Base-by-base conservation (phyloP, 73 alveolate genomes). In the Durusdinium trenchii region DNA sequence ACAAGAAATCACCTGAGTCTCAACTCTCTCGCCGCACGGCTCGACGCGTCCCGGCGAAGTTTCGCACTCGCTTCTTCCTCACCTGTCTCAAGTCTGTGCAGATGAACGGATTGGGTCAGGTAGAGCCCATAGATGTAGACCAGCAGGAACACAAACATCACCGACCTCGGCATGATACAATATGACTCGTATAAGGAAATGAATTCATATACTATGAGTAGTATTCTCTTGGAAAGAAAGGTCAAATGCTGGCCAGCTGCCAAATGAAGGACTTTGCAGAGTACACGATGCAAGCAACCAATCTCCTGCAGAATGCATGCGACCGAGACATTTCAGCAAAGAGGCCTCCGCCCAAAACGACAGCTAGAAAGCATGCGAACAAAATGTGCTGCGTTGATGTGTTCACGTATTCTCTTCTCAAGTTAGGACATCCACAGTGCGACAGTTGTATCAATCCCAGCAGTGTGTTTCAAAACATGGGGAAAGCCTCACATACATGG, bases 181-280 rank as follows among this genome's bases (percentile, higher is more conserved):
- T n/a, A n/a, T n/a, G n/a, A n/a, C n/a, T n/a, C n/a, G n/a, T n/a
- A n/a, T n/a, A n/a, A n/a, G n/a, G n/a, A n/a, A n/a, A n/a, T n/a
- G n/a, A n/a, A n/a, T n/a, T n/a, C n/a, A n/a, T n/a, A n/a, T n/a
- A n/a, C n/a, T n/a, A n/a, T n/a, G n/a, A n/a, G n/a, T n/a, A n/a
- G n/a, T n/a, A n/a, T n/a, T n/a, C n/a, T 73, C 52, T 73, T 1
- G 14, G 30, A 36, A 18, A 6, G 32, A 12, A 32, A 73, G 28
- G 40, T 28, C 32, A 57, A 12, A 64, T 23, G 9, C 9, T 12
- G 3, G 76, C 75, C 6, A 51, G 94, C 40, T 23, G 45, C 98
- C 98, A 91, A 69, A 91, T 91, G 98, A 91, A 91, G 87, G 98
- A 91, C 76, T 91, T 91, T 60, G 98, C 98, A 10, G 98, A 91